Conservation (phyloP, 169 alveolate genomes). For the Cryptosporidium canis region DNA sequence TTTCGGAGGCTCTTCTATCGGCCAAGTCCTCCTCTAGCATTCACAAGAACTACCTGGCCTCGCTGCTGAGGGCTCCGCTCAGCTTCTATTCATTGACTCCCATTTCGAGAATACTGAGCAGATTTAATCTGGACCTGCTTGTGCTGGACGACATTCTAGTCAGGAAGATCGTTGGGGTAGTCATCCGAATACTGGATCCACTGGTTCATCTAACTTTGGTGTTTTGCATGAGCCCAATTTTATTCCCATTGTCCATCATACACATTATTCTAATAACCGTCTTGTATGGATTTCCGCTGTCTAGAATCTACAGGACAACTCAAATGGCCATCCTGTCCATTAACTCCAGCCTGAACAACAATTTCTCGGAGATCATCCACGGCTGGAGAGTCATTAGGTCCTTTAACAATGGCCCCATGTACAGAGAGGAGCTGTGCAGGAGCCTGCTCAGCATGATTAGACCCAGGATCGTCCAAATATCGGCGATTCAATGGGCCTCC, state of each 20-base stretch:
- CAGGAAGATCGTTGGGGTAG: slow-evolving; percentile 29
- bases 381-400: slow-evolving; percentile 10
- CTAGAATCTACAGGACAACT: not conserved
- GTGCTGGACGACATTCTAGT: slow-evolving; percentile 8
- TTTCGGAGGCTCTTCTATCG: slow-evolving; percentile 29
- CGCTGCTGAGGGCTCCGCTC: slow-evolving; percentile 16
- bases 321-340: slow-evolving; percentile 15
- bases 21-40: not conserved
- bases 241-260: not conserved
- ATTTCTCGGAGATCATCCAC: not conserved
- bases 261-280: not conserved
- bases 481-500: slow-evolving; percentile 19
- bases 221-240: not conserved
- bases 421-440: not conserved
- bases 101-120: slow-evolving; percentile 6
- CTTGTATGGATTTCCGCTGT: slow-evolving; percentile 17
- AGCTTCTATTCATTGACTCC: slow-evolving; percentile 29
- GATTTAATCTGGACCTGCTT: slow-evolving; percentile 34
- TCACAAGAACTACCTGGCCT: slow-evolving; percentile 1
- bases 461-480: not conserved
- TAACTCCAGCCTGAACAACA: not conserved
- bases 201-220: not conserved
- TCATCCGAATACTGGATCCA: slow-evolving; percentile 31
- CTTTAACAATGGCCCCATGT: not conserved
- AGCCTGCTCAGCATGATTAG: not conserved